These are phyloP conservation scores for Ehretia macrophylla DNA, from an alignment of 257 asterid genomes.

Conservation along the genomic window DNA sequence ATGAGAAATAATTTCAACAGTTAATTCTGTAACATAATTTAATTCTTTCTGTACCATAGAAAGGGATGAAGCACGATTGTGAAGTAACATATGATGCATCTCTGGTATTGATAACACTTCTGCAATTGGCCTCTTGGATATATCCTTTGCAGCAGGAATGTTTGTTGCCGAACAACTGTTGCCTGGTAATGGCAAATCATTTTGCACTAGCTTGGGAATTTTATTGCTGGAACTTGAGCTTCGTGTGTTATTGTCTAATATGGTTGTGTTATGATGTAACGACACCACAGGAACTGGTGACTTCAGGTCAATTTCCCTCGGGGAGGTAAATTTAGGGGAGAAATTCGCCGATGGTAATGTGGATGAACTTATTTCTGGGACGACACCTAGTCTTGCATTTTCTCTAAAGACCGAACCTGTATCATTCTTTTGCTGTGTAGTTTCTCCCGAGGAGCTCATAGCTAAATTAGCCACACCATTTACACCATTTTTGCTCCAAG, in stretches of 20 bases:
- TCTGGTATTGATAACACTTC: constrained; percentile 44
- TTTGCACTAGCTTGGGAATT: constrained; percentile 10
- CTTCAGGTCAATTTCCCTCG: not conserved
- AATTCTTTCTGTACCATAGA: constrained; percentile 34
- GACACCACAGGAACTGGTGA: not conserved
- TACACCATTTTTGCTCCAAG: constrained; percentile 5
- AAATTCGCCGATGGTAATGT: constrained; percentile 13
- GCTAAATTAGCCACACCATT: constrained; percentile 12
- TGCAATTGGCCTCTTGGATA: constrained; percentile 31
- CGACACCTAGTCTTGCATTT: not conserved
- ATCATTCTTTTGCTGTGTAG: not conserved
- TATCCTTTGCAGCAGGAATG: constrained; percentile 18
- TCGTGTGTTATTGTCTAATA: constrained; percentile 2
- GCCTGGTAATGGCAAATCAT: constrained; percentile 9
- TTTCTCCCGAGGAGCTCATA: not conserved
- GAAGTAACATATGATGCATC: constrained; percentile 50
- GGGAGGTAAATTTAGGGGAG: constrained; percentile 20
- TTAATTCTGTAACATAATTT: not conserved
- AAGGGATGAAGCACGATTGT: constrained; percentile 30
- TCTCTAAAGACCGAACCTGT: not conserved
- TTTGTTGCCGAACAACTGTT: constrained; percentile 14
- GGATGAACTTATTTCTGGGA: constrained; percentile 3
- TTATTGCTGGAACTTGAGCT: not conserved
- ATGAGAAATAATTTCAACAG: not conserved
- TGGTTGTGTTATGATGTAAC: constrained; percentile 1